phyloP scores from a whole-genome alignment of 2,329 filamentous ascomycete genomes.

The Pseudopithomyces chartarum region DNA sequence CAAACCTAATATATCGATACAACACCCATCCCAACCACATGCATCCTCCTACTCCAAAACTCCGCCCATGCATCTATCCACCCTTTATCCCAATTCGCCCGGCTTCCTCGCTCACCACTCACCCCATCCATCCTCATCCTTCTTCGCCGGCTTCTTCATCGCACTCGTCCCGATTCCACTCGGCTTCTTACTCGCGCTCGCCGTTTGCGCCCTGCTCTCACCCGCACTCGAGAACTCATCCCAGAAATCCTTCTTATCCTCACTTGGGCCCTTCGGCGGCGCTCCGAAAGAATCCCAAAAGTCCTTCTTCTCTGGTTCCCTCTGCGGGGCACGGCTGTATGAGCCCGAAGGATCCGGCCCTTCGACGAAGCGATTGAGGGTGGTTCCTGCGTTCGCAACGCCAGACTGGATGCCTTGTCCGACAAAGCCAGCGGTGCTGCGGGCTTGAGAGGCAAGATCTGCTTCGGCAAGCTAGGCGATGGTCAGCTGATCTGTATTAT shows the following conservation, averaged over 20 bases:
- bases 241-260: slow-evolving; percentile 60
- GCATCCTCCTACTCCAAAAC: slow-evolving; percentile 1
- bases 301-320: slow-evolving; percentile 71
- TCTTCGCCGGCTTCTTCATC: slow-evolving; percentile 60
- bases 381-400: slow-evolving; percentile 75
- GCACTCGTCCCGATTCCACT: slow-evolving; percentile 67
- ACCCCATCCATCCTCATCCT: slow-evolving; percentile 63
- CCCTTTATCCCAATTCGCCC: slow-evolving; percentile 1
- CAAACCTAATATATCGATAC: slow-evolving; percentile 14
- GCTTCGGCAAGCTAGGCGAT: slow-evolving; percentile 72
- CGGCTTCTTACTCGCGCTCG: slow-evolving; percentile 42
- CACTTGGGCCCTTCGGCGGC: slow-evolving; percentile 54
- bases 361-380: slow-evolving; percentile 87
- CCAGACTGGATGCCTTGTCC: slow-evolving; percentile 68
- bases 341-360: slow-evolving; percentile 50
- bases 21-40: neutral
- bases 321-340: slow-evolving; percentile 17
- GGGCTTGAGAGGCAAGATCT: slow-evolving; percentile 61
- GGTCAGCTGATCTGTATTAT: neutral
- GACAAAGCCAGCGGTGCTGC: slow-evolving; percentile 60
- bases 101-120: slow-evolving; percentile 50
- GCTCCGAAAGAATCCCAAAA: slow-evolving; percentile 92
- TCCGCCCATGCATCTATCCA: slow-evolving; percentile 4
- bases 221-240: slow-evolving; percentile 61
- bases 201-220: slow-evolving; percentile 32